A percentile compares a stretch with the other conserved stretches of the same genome.
Conservation (phyloP, 495 filamentous ascomycete species). For the Aspergillus ostianus region DNA sequence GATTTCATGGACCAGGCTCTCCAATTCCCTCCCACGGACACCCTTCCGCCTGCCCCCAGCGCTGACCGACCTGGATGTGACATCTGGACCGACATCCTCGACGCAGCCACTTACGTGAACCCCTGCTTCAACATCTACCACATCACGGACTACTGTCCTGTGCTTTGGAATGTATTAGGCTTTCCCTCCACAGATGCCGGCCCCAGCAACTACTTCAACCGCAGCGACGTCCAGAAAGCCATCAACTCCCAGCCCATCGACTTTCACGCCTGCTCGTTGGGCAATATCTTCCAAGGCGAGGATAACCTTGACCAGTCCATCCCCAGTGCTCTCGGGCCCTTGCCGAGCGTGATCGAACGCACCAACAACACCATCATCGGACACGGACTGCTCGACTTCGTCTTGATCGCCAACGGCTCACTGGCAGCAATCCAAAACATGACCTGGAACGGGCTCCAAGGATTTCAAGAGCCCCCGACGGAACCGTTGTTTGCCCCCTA, state of each 20-base stretch:
- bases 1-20: conserved; percentile 60
- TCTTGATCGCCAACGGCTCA: conserved; percentile 64
- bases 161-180: conserved; percentile 70
- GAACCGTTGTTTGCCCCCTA: conserved; percentile 67
- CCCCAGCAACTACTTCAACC: conserved; percentile 71
- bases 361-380: conserved; percentile 67
- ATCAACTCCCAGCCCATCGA: conserved; percentile 64
- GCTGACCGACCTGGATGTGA: conserved; percentile 47
- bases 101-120: conserved; percentile 59
- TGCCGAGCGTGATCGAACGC: conserved; percentile 70
- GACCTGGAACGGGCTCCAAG: conserved; percentile 73
- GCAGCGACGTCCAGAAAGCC: conserved; percentile 70
- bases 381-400: conserved; percentile 58
- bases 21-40: conserved; percentile 63
- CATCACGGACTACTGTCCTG: conserved; percentile 70
- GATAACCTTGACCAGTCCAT: conserved; percentile 46
- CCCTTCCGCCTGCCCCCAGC: conserved; percentile 44
- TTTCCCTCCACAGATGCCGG: conserved; percentile 63
- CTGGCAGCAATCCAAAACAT: conserved; percentile 78
- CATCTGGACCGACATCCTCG: conserved; percentile 55
- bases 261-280: conserved; percentile 59
- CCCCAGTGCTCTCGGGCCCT: conserved; percentile 48
- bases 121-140: conserved; percentile 83
- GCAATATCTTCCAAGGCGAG: conserved; percentile 47
- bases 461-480: conserved; percentile 58